Conservation (phyloP, 2,329 filamentous ascomycete genomes). For the Penicillium sp. region DNA sequence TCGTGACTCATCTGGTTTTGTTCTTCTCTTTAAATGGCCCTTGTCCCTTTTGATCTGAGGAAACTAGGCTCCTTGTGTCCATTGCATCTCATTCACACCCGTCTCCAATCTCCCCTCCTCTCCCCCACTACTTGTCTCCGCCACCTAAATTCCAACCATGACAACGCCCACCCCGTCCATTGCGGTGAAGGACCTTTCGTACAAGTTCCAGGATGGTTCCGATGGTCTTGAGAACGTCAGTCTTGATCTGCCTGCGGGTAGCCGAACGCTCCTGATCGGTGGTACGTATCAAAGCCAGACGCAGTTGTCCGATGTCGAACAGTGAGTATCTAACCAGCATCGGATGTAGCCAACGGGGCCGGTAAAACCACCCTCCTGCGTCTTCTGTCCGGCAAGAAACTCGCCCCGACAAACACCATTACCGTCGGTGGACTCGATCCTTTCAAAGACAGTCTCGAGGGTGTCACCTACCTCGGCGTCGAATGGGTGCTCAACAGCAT, state of each 20-base stretch:
- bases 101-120: not conserved
- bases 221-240: slow-evolving; percentile 69
- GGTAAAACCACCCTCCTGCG: slow-evolving; percentile 96
- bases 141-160: slow-evolving; percentile 7
- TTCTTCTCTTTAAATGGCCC: not conserved
- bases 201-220: slow-evolving; percentile 80
- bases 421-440: slow-evolving; percentile 78
- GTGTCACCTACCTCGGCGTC: slow-evolving; percentile 92
- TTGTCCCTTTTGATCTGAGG: not conserved
- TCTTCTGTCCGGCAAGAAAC: slow-evolving; percentile 88
- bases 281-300: slow-evolving; percentile 42
- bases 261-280: slow-evolving; percentile 85
- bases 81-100: not conserved
- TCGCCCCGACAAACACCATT: slow-evolving; percentile 71
- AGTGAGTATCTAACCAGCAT: too few species aligned
- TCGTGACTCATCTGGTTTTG: not conserved
- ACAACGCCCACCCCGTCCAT: slow-evolving; percentile 52
- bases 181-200: slow-evolving; percentile 68
- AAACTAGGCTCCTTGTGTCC: too few species aligned
- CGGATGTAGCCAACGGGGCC: slow-evolving; percentile 71
- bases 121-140: not conserved
- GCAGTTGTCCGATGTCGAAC: too few species aligned
- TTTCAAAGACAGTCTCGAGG: slow-evolving; percentile 82
- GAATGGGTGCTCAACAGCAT: slow-evolving; percentile 99
- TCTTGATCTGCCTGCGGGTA: slow-evolving; percentile 71